Base-by-base conservation (phyloP, 306 rosid species). In the Gleditsia sinensis region DNA sequence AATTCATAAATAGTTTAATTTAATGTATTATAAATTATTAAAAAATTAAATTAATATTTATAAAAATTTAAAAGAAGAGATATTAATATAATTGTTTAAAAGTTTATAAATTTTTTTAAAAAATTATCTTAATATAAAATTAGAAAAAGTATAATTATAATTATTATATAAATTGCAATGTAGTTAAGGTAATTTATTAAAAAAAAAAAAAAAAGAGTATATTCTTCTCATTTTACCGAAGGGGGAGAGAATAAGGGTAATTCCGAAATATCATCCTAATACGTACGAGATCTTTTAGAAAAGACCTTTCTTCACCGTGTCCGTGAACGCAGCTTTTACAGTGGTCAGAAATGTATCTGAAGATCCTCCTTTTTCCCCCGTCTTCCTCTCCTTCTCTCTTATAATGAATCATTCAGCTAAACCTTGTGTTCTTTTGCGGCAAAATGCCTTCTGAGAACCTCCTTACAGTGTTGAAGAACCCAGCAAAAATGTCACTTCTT, bases 271-370 rank as follows among this genome's bases (percentile, higher is more conserved):
- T 0, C 2, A 5, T 1, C 3, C 4, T 2, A 16, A 24, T 34
- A 5, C 37, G 51, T 28, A 3, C 6, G 61, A 40, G 45, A 7
- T 27, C 28, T 25, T 27, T 56, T 46, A 17, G 25, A 11, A 17
- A 49, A 6, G 24, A 8, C 2, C 27, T 3, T 50, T 50, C 19
- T 19, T 20, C 13, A 27, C 19, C 7, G 8, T 20, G 56, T 50
- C 56, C 56, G 56, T 50, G 56, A 50, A 7, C 0, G 80, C 81
- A 74, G 81, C 82, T 66, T 78, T 57, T 16, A 9, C 28, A 36
- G 72, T 30, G 6, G 19, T 12, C 13, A 7, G 27, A 50, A 24
- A 48, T 0, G 2, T 40, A 40, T 40, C 46, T 40, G n/a, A 10
- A 17, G 67, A 14, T 30, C 61, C 4, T 48, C 36, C 43, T 59